Evolutionary conservation across 345 rosid genomes (phyloP).

Genomic region (Clausena lansium): DNA sequence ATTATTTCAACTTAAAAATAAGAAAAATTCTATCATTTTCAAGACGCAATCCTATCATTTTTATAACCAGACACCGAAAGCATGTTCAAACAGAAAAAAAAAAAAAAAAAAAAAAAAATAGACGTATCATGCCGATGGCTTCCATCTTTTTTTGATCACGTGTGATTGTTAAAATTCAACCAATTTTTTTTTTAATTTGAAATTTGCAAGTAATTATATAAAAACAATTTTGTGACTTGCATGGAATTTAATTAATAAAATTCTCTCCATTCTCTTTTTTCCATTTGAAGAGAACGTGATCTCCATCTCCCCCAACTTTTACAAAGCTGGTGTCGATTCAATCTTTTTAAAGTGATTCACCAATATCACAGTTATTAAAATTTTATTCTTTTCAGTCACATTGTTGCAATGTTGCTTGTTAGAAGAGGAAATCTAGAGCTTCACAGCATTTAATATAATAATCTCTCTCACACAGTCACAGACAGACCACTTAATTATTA

Average conservation of each 20-base stretch:
- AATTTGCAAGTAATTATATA: background rate
- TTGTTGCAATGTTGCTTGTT: background rate
- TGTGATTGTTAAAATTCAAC: too few relatives aligned
- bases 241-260: background rate
- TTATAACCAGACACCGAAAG: too few relatives aligned
- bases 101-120: too few relatives aligned
- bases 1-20: too few relatives aligned
- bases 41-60: too few relatives aligned
- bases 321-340: background rate
- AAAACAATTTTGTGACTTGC: background rate
- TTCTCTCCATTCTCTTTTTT: background rate
- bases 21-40: too few relatives aligned
- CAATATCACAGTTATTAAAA: background rate
- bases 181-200: too few relatives aligned
- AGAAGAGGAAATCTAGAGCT: background rate
- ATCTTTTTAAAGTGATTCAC: background rate
- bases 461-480: background rate
- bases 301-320: background rate
- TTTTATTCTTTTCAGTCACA: background rate
- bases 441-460: background rate
- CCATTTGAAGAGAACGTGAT: background rate
- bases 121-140: too few relatives aligned
- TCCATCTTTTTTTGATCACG: too few relatives aligned
- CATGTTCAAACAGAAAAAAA: too few relatives aligned
- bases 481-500: background rate